Percentiles rank a stretch among this genome's conserved stretches.
These are phyloP conservation scores for Ogataea kodamae DNA, from an alignment of 805 yeast species.

Conservation along the genomic window DNA sequence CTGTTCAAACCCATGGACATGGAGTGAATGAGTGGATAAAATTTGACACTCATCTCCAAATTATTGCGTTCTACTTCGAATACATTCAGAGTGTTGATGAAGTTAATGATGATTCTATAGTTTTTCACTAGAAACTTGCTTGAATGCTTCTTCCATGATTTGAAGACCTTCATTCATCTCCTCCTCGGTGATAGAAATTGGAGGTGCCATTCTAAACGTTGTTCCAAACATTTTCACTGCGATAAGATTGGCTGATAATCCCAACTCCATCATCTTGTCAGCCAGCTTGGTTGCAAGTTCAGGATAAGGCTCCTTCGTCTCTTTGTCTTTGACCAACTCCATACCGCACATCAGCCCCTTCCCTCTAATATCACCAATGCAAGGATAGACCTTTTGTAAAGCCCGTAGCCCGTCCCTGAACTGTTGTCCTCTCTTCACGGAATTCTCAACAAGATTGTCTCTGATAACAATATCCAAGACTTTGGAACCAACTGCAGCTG, in stretches of 20 bases:
- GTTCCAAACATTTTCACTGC: conserved; percentile 20
- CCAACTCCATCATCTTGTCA: conserved; percentile 26
- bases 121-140: conserved; percentile 5
- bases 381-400: conserved; percentile 25
- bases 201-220: conserved; percentile 25
- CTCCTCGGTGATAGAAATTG: conserved; percentile 24
- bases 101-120: conserved; percentile 6
- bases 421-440: conserved; percentile 27
- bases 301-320: conserved; percentile 42
- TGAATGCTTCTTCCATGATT: conserved; percentile 19
- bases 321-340: conserved; percentile 44
- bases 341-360: conserved; percentile 51
- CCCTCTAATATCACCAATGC: conserved; percentile 48
- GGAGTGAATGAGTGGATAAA: conserved; percentile 58
- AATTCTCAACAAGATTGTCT: conserved; percentile 26
- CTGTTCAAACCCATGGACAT: conserved; percentile 40
- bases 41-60: conserved; percentile 51
- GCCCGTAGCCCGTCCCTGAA: conserved; percentile 24
- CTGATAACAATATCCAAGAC: conserved; percentile 30
- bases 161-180: conserved; percentile 21
- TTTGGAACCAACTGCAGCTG: conserved; percentile 31
- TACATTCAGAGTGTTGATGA: conserved; percentile 34
- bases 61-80: conserved; percentile 51
- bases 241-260: conserved; percentile 29
- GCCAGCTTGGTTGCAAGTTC: conserved; percentile 23